Conservation (phyloP, 208 protist species). For the Borovskyia barvae region DNA sequence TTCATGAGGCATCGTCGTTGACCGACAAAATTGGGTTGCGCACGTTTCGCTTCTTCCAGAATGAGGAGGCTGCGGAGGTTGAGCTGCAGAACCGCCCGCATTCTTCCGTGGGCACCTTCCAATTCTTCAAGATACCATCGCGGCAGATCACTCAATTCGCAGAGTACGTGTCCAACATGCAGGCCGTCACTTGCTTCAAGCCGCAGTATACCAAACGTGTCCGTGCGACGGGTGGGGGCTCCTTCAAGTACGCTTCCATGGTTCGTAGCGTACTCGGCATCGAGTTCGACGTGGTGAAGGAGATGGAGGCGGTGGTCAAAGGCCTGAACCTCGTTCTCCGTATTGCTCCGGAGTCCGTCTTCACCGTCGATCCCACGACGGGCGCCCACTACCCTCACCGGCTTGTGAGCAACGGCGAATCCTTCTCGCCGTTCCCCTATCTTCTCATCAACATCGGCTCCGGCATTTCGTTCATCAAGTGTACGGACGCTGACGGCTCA, state of each 20-base stretch:
- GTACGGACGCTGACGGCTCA: slow-evolving; percentile 69
- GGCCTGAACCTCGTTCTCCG: slow-evolving; percentile 83
- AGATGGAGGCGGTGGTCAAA: slow-evolving; percentile 90
- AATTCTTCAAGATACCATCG: slow-evolving; percentile 82
- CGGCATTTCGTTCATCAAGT: slow-evolving; percentile 96
- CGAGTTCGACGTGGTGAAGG: slow-evolving; percentile 80
- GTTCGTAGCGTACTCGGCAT: slow-evolving; percentile 46
- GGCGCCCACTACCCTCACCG: slow-evolving; percentile 65
- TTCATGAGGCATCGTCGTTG: slow-evolving; percentile 75
- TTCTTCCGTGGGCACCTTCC: slow-evolving; percentile 67
- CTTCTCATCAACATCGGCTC: slow-evolving; percentile 97
- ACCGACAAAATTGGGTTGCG: slow-evolving; percentile 61
- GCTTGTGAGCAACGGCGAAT: slow-evolving; percentile 36
- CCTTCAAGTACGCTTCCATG: slow-evolving; percentile 82
- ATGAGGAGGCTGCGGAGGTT: slow-evolving; percentile 30
- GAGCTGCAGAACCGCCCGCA: slow-evolving; percentile 31
- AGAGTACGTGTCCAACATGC: slow-evolving; percentile 40
- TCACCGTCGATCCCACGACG: slow-evolving; percentile 73
- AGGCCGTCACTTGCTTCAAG: slow-evolving; percentile 41
- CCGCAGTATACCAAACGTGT: slow-evolving; percentile 39
- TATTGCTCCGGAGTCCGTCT: slow-evolving; percentile 71
- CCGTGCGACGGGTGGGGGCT: slow-evolving; percentile 88
- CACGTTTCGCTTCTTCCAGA: slow-evolving; percentile 61
- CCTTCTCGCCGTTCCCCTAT: slow-evolving; percentile 91
- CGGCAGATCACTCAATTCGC: slow-evolving; percentile 75